These are phyloP conservation scores for Tulasnella sp. DNA, from an alignment of 768 basidiomycete species.

Conservation along the genomic window DNA sequence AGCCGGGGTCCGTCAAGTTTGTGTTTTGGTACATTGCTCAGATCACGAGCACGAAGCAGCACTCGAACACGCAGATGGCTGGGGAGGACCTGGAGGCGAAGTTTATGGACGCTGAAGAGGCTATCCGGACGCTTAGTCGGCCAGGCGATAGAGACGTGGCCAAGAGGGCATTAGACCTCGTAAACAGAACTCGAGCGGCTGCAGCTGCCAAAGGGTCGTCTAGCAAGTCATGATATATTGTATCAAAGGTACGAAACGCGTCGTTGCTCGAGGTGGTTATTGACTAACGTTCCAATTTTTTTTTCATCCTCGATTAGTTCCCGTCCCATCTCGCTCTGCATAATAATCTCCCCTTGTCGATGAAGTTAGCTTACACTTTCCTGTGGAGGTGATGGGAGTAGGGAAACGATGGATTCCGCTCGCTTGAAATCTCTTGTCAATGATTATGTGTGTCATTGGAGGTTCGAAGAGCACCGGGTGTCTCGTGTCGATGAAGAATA, in stretches of 20 bases:
- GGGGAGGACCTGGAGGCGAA: slow-evolving; percentile 23
- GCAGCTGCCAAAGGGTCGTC: neutral
- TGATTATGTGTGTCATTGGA: slow-evolving; percentile 14
- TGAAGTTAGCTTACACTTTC: slow-evolving; percentile 6
- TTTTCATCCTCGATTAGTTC: neutral
- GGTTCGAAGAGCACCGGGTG: slow-evolving; percentile 2
- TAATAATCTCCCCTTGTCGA: slow-evolving; percentile 7
- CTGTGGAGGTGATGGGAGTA: neutral
- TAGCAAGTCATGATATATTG: slow-evolving; percentile 6
- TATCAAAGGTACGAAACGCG: neutral
- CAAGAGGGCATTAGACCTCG: slow-evolving; percentile 27
- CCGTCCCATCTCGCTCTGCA: slow-evolving; percentile 1
- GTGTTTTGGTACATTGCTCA: slow-evolving; percentile 31
- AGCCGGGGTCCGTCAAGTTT: slow-evolving; percentile 19
- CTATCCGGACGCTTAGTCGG: slow-evolving; percentile 21
- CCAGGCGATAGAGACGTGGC: slow-evolving; percentile 30
- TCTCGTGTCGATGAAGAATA: slow-evolving; percentile 8
- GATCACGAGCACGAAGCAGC: slow-evolving; percentile 23
- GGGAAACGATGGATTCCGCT: neutral
- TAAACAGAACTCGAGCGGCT: slow-evolving; percentile 18
- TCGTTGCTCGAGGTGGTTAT: neutral
- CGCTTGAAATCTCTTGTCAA: slow-evolving; percentile 15
- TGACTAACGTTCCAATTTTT: neutral
- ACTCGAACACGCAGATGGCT: slow-evolving; percentile 26
- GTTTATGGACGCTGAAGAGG: slow-evolving; percentile 27